Percentiles rank a stretch among this genome's conserved stretches.
Evolutionary conservation across 257 asterid species (phyloP).

Genomic region (Avicennia marina): DNA sequence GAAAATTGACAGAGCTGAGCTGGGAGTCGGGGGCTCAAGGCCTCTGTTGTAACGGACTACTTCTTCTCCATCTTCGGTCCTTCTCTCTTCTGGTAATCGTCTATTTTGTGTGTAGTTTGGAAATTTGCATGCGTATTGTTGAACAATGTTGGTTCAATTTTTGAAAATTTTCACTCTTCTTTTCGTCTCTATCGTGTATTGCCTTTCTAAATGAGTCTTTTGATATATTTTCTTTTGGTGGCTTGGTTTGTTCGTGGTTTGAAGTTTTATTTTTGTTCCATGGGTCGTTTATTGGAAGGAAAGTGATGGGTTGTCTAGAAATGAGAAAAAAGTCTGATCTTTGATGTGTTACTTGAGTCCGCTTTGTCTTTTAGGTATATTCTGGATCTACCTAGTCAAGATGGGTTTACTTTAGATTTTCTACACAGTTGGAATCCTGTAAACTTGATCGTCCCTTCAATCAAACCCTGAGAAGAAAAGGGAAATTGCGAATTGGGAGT

Average conservation of each 20-base stretch:
- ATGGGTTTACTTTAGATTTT: constrained; percentile 18
- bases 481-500: constrained; percentile 4
- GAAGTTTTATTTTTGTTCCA: constrained; percentile 4
- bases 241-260: constrained; percentile 10
- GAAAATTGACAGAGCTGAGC: too few relatives aligned
- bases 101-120: too few relatives aligned
- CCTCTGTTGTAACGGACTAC: too few relatives aligned
- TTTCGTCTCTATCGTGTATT: too few relatives aligned
- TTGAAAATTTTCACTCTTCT: too few relatives aligned
- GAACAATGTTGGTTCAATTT: too few relatives aligned
- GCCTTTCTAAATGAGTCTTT: too few relatives aligned
- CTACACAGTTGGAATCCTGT: background rate
- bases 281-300: constrained; percentile 2
- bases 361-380: constrained; percentile 14
- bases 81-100: too few relatives aligned
- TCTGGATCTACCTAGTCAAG: constrained; percentile 20
- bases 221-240: too few relatives aligned
- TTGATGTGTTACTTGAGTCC: background rate
- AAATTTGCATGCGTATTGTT: too few relatives aligned
- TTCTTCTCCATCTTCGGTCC: too few relatives aligned
- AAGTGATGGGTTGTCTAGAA: constrained; percentile 24
- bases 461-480: background rate
- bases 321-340: constrained; percentile 4
- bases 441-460: background rate
- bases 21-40: too few relatives aligned